Evolutionary conservation across 2,329 filamentous ascomycete genomes (phyloP), one percentile per base, ranked within the genome.

Genomic region (Botrytis pseudocinerea): DNA sequence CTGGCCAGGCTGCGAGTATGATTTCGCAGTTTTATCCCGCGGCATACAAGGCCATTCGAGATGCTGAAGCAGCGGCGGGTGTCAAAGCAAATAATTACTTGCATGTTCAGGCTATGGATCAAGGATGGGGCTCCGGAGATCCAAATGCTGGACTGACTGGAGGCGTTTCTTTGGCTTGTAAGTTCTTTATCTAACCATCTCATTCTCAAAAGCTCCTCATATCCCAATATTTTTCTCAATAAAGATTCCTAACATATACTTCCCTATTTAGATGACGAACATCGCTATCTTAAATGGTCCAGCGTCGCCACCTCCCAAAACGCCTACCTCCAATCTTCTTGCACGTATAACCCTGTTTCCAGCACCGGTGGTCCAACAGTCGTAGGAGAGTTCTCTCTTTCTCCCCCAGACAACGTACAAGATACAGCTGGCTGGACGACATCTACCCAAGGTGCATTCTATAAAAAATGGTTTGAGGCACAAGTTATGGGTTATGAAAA

Each of bases 301-400:
- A 79, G 80, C 32, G 82, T 88, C 38, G 71, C 81, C 1, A 80
- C 83, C 0, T 83, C 82, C 10, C 83, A 89, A 73, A 80, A 82
- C 2, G 83, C 82, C 12, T 90, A 90, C 75, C 82, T 91, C 59
- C 72, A 78, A 3, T 82, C 84, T 4, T 86, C 86, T 1, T 90
- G 89, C 81, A 82, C 77, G 18, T 82, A 84, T 71, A 80, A 86
- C 75, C 83, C 84, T 32, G 83, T 84, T 77, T 74, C 63, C 16
- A 65, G 75, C 46, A 75, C 77, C 51, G 79, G 80, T 20, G 81
- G 77, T 54, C 85, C 86, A 5, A 83, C 85, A 22, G 83, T 90
- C 40, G 84, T 91, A 2, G 88, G 88, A 46, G 89, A 91, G 78
- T 91, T 87, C 85, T 86, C 85, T 60, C 79, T 91, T 12, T 84